Evolutionary conservation across 2,329 filamentous ascomycete genomes (phyloP), one percentile per base, ranked within the genome.

Genomic region (Triangularia verruculosa): DNA sequence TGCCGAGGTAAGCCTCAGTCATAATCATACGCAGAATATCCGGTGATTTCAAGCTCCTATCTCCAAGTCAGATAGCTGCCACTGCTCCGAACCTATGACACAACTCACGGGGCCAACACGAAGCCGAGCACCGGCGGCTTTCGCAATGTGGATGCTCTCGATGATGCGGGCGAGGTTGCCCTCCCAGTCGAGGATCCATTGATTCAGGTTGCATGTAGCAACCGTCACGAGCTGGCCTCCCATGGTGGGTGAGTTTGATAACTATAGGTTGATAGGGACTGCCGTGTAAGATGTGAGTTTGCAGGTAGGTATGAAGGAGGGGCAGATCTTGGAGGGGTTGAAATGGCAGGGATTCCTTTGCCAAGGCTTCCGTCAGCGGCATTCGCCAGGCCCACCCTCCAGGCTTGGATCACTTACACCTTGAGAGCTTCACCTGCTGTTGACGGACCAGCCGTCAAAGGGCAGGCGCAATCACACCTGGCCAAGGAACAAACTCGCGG

Each of bases 131-230:
- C 84, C 83, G n/a, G 85, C 81, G 39, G 86, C 82, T 63, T 86
- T 87, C 1, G 92, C 91, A 63, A 76, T 78, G 47, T 69, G 68
- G 65, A 89, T 85, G 68, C 82, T 85, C 72, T 87, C 78, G 54
- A 86, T 80, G 68, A 89, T 89, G 17, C 87, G 79, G 60, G 80
- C 76, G 1, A 79, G 76, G 72, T 89, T 89, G 27, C 86, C 86
- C 69, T 86, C 82, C 70, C 68, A 59, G 15, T 68, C 66, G 30
- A 68, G 64, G 20, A 82, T 70, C 72, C 70, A 74, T 68, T 75
- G 72, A 67, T 74, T 74, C 68, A 75, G 67, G 64, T 67, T 70
- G 61, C 72, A 74, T 12, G 73, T 72, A 57, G 71, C 71, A 51
- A 74, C 68, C 9, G 71, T 74, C 30, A 75, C 70, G 2, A 74